Evolutionary conservation across 805 yeast genomes (phyloP).

Genomic region (Schizosaccharomyces lindneri): DNA sequence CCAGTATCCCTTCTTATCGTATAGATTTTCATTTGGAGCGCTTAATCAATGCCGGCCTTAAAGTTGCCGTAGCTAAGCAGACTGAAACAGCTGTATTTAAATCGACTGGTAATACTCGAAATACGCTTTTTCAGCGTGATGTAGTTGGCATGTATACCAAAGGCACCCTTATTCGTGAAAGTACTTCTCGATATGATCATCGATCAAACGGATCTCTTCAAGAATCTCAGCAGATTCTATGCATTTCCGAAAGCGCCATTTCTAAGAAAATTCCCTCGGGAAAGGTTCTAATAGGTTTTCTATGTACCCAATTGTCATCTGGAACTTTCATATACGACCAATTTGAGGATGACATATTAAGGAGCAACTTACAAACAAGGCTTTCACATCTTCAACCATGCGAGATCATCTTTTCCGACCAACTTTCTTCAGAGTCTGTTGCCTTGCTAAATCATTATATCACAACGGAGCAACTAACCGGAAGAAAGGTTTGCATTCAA

Average conservation of each 20-base stretch:
- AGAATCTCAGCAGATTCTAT: neutral
- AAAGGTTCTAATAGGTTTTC: constrained; percentile 17
- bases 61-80: constrained; percentile 74
- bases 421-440: constrained; percentile 16
- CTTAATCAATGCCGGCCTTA: constrained; percentile 42
- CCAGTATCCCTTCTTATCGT: constrained; percentile 60
- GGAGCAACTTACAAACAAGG: constrained; percentile 50
- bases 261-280: neutral
- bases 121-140: constrained; percentile 38
- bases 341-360: constrained; percentile 32
- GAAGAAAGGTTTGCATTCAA: neutral
- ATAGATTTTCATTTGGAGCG: constrained; percentile 55
- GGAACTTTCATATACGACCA: constrained; percentile 56
- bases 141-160: constrained; percentile 51
- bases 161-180: constrained; percentile 57
- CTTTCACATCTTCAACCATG: constrained; percentile 50
- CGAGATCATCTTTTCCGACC: constrained; percentile 34
- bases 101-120: constrained; percentile 24
- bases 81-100: constrained; percentile 58
- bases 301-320: constrained; percentile 44
- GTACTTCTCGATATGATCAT: neutral
- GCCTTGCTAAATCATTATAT: constrained; percentile 7
- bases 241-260: neutral
- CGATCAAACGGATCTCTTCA: neutral
- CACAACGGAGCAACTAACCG: neutral